Conservation (phyloP, 2,329 filamentous ascomycete species). For the Colletotrichum agaves region DNA sequence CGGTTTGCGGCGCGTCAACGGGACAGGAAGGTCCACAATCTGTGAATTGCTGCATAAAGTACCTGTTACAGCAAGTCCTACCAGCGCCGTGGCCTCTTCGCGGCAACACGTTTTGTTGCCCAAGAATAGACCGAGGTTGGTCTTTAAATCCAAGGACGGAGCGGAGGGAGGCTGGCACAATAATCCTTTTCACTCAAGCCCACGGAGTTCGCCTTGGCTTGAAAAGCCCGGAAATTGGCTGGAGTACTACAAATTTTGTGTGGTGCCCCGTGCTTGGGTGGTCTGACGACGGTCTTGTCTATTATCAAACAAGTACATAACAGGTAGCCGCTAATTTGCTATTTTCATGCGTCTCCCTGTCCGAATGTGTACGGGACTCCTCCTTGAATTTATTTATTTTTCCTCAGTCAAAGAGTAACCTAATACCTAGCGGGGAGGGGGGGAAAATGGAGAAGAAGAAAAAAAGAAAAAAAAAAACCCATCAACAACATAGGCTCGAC, state of each 20-base stretch:
- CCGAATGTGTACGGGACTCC: neutral
- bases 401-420: no score
- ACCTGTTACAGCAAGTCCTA: conserved; percentile 12
- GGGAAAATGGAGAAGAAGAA: no score
- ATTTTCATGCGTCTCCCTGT: conserved; percentile 24
- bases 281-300: conserved; percentile 30
- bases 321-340: conserved; percentile 16
- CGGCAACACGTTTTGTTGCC: neutral
- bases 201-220: neutral
- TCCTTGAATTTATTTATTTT: no score
- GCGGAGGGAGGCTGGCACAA: neutral
- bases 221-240: neutral
- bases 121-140: no score
- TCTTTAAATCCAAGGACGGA: no score
- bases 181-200: neutral
- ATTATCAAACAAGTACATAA: conserved; percentile 20
- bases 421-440: no score
- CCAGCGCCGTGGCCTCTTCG: neutral
- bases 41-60: conserved; percentile 11
- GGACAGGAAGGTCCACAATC: conserved; percentile 21
- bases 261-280: conserved; percentile 23
- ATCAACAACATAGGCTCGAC: neutral
- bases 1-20: conserved; percentile 8
- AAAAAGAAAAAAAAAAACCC: no score
- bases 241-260: neutral